Percentiles rank a stretch among this genome's conserved stretches.
Conservation (phyloP, 2,329 filamentous ascomycete species). For the Ophiostoma himal-ulmi region DNA sequence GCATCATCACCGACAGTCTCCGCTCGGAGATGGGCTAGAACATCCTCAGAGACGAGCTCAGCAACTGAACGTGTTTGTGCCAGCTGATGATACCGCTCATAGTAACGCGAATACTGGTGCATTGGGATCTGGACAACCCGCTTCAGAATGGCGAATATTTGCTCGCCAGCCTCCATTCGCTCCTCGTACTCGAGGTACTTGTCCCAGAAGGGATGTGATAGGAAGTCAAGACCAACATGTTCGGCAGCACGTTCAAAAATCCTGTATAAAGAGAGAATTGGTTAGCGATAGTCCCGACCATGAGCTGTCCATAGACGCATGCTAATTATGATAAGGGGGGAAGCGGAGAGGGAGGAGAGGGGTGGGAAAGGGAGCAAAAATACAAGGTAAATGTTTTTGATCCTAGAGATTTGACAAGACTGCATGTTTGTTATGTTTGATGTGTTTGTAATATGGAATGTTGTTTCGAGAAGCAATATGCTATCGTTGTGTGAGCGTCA, state of each 20-base stretch:
- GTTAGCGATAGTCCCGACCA: neutral
- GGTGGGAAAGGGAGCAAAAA: constrained; percentile 49
- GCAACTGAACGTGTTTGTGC: constrained; percentile 65
- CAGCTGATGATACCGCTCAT: constrained; percentile 77
- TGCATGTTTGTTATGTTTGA: constrained; percentile 9
- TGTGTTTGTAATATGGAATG: neutral
- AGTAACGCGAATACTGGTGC: constrained; percentile 94
- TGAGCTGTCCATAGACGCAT: constrained; percentile 22
- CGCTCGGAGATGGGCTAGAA: constrained; percentile 60
- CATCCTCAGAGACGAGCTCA: constrained; percentile 66
- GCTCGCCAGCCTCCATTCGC: constrained; percentile 74
- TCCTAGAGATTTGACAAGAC: constrained; percentile 14
- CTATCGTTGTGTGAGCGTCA: neutral
- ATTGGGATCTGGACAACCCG: constrained; percentile 85
- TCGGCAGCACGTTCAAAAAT: constrained; percentile 86
- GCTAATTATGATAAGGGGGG: neutral
- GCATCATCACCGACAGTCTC: constrained; percentile 59
- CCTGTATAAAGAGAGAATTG: constrained; percentile 42
- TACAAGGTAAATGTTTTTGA: constrained; percentile 44
- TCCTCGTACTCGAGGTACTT: constrained; percentile 98
- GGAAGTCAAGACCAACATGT: constrained; percentile 84
- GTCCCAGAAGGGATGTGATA: constrained; percentile 96
- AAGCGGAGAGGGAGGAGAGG: constrained; percentile 26
- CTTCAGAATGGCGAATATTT: constrained; percentile 75
- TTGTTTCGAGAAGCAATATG: neutral